Evolutionary conservation across 495 filamentous ascomycete genomes (phyloP), one percentile per base, ranked within the genome.

Genomic region (Neurospora sublineolata): DNA sequence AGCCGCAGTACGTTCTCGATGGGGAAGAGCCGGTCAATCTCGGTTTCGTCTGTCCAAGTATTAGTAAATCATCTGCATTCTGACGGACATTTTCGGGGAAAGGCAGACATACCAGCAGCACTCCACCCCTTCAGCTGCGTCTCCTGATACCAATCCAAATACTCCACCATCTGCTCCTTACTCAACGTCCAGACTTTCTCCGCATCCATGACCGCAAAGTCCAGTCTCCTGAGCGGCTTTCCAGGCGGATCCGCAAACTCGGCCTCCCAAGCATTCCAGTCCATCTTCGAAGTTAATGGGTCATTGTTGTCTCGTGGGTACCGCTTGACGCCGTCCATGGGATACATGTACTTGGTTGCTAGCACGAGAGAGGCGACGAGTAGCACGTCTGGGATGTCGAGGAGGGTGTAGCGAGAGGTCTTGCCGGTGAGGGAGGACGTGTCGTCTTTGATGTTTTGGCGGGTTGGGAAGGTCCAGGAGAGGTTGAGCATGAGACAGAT

Each of bases 131-230:
- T 80, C 70, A 91, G 76, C 87, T 90, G 96, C 37, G 83, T 93
- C 74, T 87, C 86, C 77, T 94, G 90, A 76, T 92, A 97, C 92
- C 92, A 97, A 78, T 94, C 89, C 84, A 99, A 84, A 72, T 97
- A 97, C 68, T 91, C 86, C 73, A 95, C 90, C 69, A 97, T 78
- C 72, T 96, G 87, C 11, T 83, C 77, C 20, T 85, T 83, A 1
- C 81, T 85, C 90, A 97, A 90, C 3, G 79, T 76, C 72, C 94
- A 87, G 3, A 93, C 84, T 68, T 96, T 91, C 1, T 83, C 80
- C 27, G 94, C 89, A 6, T 84, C 87, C 69, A 93, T 79, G 10
- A 86, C 77, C 46, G 83, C 73, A 37, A 77, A 79, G 27, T 77
- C 72, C 36, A 77, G 40, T 23, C 73, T 70, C 9, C 40, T 67